A percentile compares a stretch with the other conserved stretches of the same genome.
phyloP scores from a whole-genome alignment of 345 rosid species.

The Linum lewisii region DNA sequence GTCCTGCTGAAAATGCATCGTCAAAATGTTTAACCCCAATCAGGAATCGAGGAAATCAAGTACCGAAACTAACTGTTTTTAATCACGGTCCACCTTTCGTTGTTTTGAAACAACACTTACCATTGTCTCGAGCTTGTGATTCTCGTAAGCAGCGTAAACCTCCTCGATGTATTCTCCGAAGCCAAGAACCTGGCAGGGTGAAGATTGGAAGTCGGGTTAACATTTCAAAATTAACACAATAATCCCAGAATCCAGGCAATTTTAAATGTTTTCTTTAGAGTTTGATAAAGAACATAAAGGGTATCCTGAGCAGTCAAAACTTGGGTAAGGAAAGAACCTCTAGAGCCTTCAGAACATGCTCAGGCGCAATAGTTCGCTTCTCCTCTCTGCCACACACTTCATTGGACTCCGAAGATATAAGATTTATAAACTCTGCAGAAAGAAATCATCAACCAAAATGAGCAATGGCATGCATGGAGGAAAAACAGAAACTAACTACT shows the following conservation, averaged over 20 bases:
- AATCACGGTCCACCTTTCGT: too few relatives aligned
- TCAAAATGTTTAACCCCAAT: too few relatives aligned
- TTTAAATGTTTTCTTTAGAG: not conserved
- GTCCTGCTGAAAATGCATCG: conserved; percentile 59
- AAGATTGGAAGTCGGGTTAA: not conserved
- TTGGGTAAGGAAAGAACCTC: conserved; percentile 35
- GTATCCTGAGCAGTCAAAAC: too few relatives aligned
- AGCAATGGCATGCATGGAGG: not conserved
- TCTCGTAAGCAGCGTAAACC: conserved; percentile 95
- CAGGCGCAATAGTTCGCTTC: conserved; percentile 94
- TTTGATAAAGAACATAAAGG: too few relatives aligned
- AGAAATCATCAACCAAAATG: not conserved
- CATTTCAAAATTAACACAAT: not conserved
- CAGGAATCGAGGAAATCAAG: too few relatives aligned
- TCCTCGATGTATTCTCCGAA: conserved; percentile 96
- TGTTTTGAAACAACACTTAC: conserved; percentile 25
- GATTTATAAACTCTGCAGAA: conserved; percentile 89
- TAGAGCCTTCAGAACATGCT: conserved; percentile 94
- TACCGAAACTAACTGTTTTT: too few relatives aligned
- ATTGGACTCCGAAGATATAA: conserved; percentile 94
- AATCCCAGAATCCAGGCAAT: not conserved
- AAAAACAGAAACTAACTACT: not conserved
- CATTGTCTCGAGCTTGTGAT: conserved; percentile 91
- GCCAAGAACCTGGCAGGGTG: conserved; percentile 62
- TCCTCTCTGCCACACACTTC: conserved; percentile 96